These are phyloP conservation scores for Fraxinus americana DNA, from an alignment of 257 asterid genomes.

Conservation along the genomic window DNA sequence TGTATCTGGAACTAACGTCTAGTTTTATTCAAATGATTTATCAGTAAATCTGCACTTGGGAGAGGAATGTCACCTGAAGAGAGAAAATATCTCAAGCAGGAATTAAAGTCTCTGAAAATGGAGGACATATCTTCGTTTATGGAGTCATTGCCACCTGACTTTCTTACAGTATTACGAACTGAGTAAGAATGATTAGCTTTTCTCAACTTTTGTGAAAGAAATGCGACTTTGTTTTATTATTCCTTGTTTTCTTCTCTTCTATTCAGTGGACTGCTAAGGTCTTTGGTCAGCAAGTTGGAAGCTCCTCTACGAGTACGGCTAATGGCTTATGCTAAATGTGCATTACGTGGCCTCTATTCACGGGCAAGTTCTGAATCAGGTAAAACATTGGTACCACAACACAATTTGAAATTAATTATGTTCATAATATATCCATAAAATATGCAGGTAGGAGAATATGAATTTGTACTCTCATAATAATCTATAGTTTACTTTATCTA, in stretches of 20 bases:
- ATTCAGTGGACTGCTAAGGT: conserved; percentile 76
- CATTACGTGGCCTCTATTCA: conserved; percentile 59
- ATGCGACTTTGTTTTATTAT: conserved; percentile 3
- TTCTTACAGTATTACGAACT: conserved; percentile 72
- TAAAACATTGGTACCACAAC: conserved; percentile 24
- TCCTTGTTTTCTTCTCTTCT: conserved; percentile 4
- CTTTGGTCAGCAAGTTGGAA: conserved; percentile 87
- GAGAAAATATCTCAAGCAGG: conserved; percentile 62
- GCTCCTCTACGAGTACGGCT: conserved; percentile 73
- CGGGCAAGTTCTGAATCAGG: conserved; percentile 55
- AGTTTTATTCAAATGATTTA: conserved; percentile 8
- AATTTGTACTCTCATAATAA: neutral
- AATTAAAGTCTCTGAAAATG: conserved; percentile 69
- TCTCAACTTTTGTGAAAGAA: neutral
- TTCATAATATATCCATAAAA: neutral
- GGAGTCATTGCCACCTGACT: conserved; percentile 88
- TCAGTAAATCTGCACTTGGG: conserved; percentile 78
- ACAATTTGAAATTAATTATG: neutral
- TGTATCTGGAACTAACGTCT: conserved; percentile 22
- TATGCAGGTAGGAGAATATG: conserved; percentile 8
- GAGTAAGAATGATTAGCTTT: conserved; percentile 56
- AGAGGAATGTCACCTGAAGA: conserved; percentile 79
- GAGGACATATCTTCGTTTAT: conserved; percentile 93
- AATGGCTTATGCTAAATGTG: conserved; percentile 74
- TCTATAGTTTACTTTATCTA: neutral